These are phyloP conservation scores for Pseudonitzschia delicatissima DNA, from an alignment of 108 stramenopile genomes.

Conservation along the genomic window DNA sequence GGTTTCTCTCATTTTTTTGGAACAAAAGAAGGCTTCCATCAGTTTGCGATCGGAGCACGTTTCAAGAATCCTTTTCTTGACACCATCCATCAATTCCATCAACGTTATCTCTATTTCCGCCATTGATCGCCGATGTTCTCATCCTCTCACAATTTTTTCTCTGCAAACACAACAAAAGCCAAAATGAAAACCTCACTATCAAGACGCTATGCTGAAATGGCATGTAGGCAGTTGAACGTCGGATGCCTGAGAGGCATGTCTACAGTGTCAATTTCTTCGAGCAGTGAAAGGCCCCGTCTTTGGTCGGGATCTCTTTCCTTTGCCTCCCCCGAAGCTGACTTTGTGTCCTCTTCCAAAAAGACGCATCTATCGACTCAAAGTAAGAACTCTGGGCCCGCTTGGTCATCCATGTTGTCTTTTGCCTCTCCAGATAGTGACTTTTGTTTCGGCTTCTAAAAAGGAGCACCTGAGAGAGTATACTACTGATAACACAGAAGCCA, in stretches of 20 bases:
- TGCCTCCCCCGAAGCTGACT: conserved; percentile 30
- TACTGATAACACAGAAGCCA: no score
- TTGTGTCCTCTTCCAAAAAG: background rate
- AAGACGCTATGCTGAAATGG: background rate
- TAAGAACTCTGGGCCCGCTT: no score
- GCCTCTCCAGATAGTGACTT: no score
- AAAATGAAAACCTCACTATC: background rate
- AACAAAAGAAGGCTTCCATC: background rate
- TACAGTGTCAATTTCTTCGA: background rate
- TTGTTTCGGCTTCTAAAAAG: background rate
- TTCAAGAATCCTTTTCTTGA: no score
- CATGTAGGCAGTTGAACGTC: background rate
- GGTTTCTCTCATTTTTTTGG: background rate
- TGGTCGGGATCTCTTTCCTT: conserved; percentile 17
- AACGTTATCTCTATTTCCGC: no score
- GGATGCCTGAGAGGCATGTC: background rate
- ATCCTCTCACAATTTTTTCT: background rate
- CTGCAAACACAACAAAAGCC: background rate
- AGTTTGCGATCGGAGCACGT: background rate
- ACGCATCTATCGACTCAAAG: background rate
- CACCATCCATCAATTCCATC: no score
- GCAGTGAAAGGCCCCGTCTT: background rate
- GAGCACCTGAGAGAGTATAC: no score
- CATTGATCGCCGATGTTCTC: background rate
- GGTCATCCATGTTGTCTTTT: no score